These are phyloP conservation scores for Chamaecrista fasciculata DNA, from an alignment of 306 rosid genomes.

Conservation along the genomic window DNA sequence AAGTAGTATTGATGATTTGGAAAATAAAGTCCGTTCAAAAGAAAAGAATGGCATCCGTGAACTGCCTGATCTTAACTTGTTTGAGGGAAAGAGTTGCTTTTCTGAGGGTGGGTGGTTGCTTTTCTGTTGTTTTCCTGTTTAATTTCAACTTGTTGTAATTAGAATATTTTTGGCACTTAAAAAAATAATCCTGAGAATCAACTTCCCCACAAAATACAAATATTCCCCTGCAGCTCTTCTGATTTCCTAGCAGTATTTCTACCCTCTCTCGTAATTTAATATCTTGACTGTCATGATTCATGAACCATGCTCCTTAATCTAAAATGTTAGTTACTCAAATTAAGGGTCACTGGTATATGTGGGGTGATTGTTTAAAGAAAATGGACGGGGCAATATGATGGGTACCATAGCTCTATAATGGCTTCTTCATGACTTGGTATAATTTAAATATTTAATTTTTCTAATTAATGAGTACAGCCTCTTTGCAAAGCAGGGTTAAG, in stretches of 20 bases:
- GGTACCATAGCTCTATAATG: slow-evolving; percentile 8
- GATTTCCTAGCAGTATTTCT: neutral
- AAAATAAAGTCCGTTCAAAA: slow-evolving; percentile 46
- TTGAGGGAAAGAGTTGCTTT: slow-evolving; percentile 54
- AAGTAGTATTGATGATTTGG: slow-evolving; percentile 47
- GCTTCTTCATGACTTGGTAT: neutral
- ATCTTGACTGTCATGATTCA: slow-evolving; percentile 18
- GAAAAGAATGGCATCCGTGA: slow-evolving; percentile 65
- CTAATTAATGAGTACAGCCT: slow-evolving; percentile 16
- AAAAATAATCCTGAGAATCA: slow-evolving; percentile 17
- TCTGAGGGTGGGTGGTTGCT: slow-evolving; percentile 52
- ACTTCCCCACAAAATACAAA: neutral
- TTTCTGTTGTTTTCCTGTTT: neutral
- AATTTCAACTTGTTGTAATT: neutral
- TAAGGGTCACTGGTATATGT: slow-evolving; percentile 3
- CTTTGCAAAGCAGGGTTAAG: no score
- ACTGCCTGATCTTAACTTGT: slow-evolving; percentile 62
- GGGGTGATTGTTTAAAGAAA: slow-evolving; percentile 9
- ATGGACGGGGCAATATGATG: slow-evolving; percentile 1
- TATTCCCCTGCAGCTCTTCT: slow-evolving; percentile 19
- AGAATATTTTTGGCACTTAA: neutral
- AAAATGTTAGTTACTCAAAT: slow-evolving; percentile 5
- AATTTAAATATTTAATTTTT: neutral
- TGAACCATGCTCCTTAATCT: neutral
- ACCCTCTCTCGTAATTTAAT: neutral